These are phyloP conservation scores for Chaetomidium leptoderma DNA, from an alignment of 495 filamentous ascomycete genomes.

Conservation along the genomic window DNA sequence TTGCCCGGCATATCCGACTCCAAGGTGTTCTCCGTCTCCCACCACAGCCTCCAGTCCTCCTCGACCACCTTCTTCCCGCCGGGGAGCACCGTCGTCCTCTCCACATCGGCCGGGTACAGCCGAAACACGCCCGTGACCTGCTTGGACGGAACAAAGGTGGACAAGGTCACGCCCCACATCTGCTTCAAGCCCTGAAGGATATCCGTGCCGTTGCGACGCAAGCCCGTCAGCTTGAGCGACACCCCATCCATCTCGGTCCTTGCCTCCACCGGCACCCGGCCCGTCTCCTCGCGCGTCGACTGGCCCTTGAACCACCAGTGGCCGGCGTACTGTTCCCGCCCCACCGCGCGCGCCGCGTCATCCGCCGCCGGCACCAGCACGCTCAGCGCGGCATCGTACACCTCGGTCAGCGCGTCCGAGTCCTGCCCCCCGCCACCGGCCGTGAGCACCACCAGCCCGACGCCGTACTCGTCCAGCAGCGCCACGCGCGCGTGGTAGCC, in stretches of 20 bases:
- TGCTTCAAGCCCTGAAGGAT: background rate
- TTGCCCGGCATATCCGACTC: background rate
- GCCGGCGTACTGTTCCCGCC: constrained; percentile 31
- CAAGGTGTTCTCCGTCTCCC: background rate
- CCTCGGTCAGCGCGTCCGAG: constrained; percentile 3
- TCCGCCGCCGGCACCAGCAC: constrained; percentile 35
- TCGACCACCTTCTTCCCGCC: constrained; percentile 2
- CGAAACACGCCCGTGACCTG: background rate
- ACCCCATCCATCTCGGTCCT: background rate
- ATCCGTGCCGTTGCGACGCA: background rate
- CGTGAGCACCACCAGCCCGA: constrained; percentile 21
- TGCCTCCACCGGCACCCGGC: background rate
- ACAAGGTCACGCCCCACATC: background rate
- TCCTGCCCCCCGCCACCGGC: no score
- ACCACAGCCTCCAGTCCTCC: constrained; percentile 6
- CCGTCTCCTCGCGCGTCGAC: background rate
- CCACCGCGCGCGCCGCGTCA: constrained; percentile 32
- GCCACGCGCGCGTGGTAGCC: constrained; percentile 22
- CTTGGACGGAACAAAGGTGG: background rate
- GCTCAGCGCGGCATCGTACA: constrained; percentile 17
- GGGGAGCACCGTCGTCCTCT: background rate
- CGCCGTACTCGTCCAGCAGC: constrained; percentile 28
- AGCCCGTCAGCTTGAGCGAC: background rate
- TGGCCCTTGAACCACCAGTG: background rate
- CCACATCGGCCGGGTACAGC: background rate